Percentiles rank a stretch among this genome's conserved stretches.
Evolutionary conservation across 495 filamentous ascomycete genomes (phyloP).

Genomic region (Pyronema domesticum): DNA sequence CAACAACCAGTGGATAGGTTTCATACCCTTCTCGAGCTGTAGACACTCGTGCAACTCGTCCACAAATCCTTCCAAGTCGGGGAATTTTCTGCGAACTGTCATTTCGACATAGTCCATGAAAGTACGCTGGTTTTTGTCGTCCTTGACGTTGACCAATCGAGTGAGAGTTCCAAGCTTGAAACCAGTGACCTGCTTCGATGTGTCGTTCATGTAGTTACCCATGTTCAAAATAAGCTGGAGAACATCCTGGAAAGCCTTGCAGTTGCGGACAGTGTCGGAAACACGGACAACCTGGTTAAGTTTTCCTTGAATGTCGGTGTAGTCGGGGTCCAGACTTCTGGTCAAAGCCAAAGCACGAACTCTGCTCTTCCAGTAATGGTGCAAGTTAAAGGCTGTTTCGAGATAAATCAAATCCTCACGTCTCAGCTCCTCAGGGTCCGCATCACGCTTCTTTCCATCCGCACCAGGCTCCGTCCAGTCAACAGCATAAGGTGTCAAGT

Average conservation of each 20-base stretch:
- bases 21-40: constrained; percentile 58
- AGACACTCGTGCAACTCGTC: constrained; percentile 74
- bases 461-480: constrained; percentile 92
- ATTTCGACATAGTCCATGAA: constrained; percentile 95
- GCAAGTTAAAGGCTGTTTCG: constrained; percentile 79
- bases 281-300: constrained; percentile 66
- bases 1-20: not conserved
- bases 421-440: constrained; percentile 75
- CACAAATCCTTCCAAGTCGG: constrained; percentile 78
- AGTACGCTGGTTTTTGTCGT: constrained; percentile 93
- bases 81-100: constrained; percentile 88
- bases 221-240: constrained; percentile 92
- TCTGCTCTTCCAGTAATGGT: constrained; percentile 96
- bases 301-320: constrained; percentile 73
- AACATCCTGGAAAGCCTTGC: constrained; percentile 83
- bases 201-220: constrained; percentile 99
- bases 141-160: constrained; percentile 90
- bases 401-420: constrained; percentile 91
- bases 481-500: constrained; percentile 83
- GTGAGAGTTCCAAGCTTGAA: constrained; percentile 97
- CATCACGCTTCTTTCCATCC: constrained; percentile 57
- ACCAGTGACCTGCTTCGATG: constrained; percentile 91
- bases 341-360: constrained; percentile 82
- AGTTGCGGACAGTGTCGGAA: constrained; percentile 76
- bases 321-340: constrained; percentile 68